Evolutionary conservation across 2,329 filamentous ascomycete genomes (phyloP).

Genomic region (Chaetomium globosum): DNA sequence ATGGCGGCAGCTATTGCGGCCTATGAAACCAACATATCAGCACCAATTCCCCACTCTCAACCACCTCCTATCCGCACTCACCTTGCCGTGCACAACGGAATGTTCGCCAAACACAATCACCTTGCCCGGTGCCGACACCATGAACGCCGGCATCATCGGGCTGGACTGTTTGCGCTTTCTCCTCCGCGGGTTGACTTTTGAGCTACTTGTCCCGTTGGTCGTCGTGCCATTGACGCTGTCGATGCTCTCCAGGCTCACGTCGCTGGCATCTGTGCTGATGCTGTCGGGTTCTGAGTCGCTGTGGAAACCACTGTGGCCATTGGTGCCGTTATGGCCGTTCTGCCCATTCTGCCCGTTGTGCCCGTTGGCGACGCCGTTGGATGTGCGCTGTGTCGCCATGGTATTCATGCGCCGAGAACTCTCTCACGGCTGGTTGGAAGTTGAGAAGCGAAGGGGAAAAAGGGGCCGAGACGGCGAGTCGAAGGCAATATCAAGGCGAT

Average conservation of each 20-base stretch:
- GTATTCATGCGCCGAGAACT: constrained; percentile 8
- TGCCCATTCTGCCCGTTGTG: constrained; percentile 26
- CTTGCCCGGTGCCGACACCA: constrained; percentile 97
- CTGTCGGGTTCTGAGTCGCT: constrained; percentile 21
- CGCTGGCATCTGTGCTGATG: constrained; percentile 29
- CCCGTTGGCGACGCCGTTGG: constrained; percentile 18
- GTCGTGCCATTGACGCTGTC: constrained; percentile 38
- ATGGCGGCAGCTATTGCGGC: constrained; percentile 93
- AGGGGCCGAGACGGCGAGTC: constrained; percentile 1
- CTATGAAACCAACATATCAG: constrained; percentile 46
- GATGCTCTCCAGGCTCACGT: constrained; percentile 30
- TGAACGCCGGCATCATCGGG: constrained; percentile 83
- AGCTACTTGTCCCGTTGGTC: constrained; percentile 38
- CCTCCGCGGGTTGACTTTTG: constrained; percentile 41
- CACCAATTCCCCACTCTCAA: background rate
- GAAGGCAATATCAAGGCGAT: constrained; percentile 27
- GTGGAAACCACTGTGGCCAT: constrained; percentile 25
- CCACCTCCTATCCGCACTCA: constrained; percentile 43
- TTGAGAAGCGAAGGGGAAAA: constrained; percentile 17
- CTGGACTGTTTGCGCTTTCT: constrained; percentile 61
- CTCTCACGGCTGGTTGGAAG: background rate
- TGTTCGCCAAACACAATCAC: constrained; percentile 98
- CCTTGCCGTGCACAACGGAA: constrained; percentile 96
- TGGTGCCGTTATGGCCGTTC: constrained; percentile 12
- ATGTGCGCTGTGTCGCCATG: constrained; percentile 30